Evolutionary conservation across 345 rosid species (phyloP).

Genomic region (Pistacia vera): DNA sequence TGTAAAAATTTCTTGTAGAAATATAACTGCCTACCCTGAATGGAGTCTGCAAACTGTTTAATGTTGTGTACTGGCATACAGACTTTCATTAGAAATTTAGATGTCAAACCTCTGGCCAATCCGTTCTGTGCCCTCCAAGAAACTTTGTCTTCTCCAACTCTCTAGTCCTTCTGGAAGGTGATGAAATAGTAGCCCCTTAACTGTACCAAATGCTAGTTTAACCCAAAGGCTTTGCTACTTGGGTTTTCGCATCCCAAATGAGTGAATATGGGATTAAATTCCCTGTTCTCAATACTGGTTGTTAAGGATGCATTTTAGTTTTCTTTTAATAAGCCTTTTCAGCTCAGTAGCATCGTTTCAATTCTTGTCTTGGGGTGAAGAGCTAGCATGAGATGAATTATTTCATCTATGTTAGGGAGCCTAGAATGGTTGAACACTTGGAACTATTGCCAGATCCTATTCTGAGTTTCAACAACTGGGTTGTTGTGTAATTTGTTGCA

Average conservation of each 20-base stretch:
- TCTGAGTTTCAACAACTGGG: background rate
- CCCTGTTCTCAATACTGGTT: background rate
- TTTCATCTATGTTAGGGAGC: background rate
- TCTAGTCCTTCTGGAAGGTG: background rate
- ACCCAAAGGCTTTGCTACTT: background rate
- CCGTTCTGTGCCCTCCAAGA: background rate
- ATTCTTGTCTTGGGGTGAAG: background rate
- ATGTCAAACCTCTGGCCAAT: background rate
- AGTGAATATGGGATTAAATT: background rate
- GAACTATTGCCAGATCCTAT: background rate
- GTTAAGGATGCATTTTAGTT: background rate
- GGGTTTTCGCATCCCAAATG: background rate
- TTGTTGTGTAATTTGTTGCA: background rate
- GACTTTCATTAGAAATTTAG: too few relatives aligned
- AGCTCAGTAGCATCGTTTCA: background rate
- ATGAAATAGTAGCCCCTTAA: background rate
- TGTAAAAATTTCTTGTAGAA: background rate
- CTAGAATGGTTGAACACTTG: background rate
- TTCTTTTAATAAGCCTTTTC: background rate
- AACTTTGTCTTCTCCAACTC: background rate
- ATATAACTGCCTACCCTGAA: background rate
- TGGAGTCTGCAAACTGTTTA: too few relatives aligned
- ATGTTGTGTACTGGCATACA: too few relatives aligned
- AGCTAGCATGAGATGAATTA: background rate
- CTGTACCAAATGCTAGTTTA: background rate